Evolutionary conservation across 371 early-diverging fungal genomes (phyloP).

Genomic region (Zychaea mexicana): DNA sequence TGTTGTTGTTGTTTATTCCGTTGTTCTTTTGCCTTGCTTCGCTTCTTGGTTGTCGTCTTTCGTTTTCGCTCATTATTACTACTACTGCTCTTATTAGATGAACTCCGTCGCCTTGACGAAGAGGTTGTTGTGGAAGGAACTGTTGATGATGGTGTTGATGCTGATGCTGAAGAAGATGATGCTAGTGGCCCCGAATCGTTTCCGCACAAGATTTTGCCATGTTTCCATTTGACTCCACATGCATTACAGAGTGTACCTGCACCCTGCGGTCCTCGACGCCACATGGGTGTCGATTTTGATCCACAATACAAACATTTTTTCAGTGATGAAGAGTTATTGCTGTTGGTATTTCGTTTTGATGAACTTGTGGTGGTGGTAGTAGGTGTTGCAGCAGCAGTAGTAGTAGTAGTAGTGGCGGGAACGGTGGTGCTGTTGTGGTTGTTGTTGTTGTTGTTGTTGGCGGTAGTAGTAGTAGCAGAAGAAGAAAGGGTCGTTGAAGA

Average conservation of each 20-base stretch:
- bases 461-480: neutral
- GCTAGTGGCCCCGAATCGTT: slow-evolving; percentile 6
- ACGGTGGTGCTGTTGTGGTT: neutral
- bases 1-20: neutral
- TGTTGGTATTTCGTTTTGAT: slow-evolving; percentile 1
- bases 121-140: neutral
- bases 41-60: neutral
- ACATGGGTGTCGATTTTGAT: slow-evolving; percentile 85
- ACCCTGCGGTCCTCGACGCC: slow-evolving; percentile 87
- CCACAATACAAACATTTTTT: slow-evolving; percentile 77
- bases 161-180: neutral
- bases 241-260: slow-evolving; percentile 86
- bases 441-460: neutral
- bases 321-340: slow-evolving; percentile 1
- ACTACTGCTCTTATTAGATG: neutral
- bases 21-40: neutral
- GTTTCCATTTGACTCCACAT: slow-evolving; percentile 90
- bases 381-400: neutral
- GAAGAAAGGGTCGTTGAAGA: neutral
- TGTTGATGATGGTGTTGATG: neutral
- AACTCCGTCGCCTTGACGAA: neutral
- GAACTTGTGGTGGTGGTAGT: neutral
- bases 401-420: neutral
- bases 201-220: slow-evolving; percentile 64
- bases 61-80: slow-evolving; percentile 5